phyloP scores from a whole-genome alignment of 345 rosid species.

The Gossypium turneri region DNA sequence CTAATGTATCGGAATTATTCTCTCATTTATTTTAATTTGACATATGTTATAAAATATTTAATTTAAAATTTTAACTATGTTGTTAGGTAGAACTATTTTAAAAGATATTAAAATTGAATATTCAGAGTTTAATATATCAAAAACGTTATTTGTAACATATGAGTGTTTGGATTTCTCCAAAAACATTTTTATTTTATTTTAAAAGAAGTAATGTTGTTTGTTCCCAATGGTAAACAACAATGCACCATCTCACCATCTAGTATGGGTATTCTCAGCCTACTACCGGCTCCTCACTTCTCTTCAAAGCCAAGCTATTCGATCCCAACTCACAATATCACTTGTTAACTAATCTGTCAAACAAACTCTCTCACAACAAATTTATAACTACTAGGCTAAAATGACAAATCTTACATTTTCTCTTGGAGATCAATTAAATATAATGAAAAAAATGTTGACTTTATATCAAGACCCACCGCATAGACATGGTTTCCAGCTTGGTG shows the following conservation, averaged over 20 bases:
- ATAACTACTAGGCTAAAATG: background rate
- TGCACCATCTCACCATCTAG: conserved; percentile 17
- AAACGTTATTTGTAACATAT: no score
- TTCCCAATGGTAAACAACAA: background rate
- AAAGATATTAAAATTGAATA: no score
- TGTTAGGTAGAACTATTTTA: no score
- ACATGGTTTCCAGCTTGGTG: background rate
- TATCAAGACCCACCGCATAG: background rate
- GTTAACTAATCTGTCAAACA: background rate
- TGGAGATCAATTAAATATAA: no score
- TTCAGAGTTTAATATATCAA: no score
- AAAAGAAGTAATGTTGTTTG: background rate
- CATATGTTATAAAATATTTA: no score
- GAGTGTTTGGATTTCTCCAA: no score
- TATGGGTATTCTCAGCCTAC: background rate
- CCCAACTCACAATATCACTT: background rate
- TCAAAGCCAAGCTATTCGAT: conserved; percentile 26
- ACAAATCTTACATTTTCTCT: background rate
- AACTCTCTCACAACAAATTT: background rate
- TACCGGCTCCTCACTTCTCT: conserved; percentile 18
- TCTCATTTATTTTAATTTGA: no score
- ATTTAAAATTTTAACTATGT: no score
- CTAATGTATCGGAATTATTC: no score
- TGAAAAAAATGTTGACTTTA: no score
- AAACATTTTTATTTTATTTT: no score